These are phyloP conservation scores for Fulvia fulva DNA, from an alignment of 2,329 filamentous ascomycete genomes.

Conservation along the genomic window DNA sequence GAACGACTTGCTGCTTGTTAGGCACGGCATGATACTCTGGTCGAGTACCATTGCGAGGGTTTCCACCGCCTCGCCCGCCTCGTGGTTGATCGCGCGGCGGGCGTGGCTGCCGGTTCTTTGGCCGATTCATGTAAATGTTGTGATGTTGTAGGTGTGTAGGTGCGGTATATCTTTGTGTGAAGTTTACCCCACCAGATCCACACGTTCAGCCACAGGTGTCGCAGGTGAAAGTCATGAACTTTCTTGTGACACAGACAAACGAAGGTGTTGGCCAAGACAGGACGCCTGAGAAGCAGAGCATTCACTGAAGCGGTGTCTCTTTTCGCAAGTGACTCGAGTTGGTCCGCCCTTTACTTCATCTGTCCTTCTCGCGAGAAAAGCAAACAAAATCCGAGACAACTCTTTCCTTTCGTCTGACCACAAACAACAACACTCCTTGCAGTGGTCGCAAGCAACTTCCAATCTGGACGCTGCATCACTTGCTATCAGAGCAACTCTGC, in stretches of 20 bases:
- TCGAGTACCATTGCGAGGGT: neutral
- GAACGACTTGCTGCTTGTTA: constrained; percentile 46
- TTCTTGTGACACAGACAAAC: neutral
- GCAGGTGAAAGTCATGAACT: neutral
- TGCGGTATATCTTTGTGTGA: neutral
- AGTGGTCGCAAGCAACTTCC: neutral
- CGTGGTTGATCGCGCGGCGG: constrained; percentile 10
- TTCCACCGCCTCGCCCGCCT: neutral
- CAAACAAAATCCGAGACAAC: neutral
- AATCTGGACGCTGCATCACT: neutral
- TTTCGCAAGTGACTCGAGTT: neutral
- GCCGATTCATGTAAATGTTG: constrained; percentile 25
- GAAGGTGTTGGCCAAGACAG: neutral
- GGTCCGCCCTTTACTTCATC: neutral
- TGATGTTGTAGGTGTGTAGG: neutral
- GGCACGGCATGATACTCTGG: constrained; percentile 26
- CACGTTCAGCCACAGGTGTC: neutral
- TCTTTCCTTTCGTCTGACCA: neutral
- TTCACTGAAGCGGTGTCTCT: neutral
- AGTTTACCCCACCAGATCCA: neutral
- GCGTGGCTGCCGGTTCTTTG: constrained; percentile 32
- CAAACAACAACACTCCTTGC: neutral
- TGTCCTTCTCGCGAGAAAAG: neutral
- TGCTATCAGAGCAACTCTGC: neutral
- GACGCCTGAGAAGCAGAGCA: neutral